Evolutionary conservation across 2,329 filamentous ascomycete species (phyloP), one percentile per base, ranked within the genome.

Genomic region (Aspergillus intermedius): DNA sequence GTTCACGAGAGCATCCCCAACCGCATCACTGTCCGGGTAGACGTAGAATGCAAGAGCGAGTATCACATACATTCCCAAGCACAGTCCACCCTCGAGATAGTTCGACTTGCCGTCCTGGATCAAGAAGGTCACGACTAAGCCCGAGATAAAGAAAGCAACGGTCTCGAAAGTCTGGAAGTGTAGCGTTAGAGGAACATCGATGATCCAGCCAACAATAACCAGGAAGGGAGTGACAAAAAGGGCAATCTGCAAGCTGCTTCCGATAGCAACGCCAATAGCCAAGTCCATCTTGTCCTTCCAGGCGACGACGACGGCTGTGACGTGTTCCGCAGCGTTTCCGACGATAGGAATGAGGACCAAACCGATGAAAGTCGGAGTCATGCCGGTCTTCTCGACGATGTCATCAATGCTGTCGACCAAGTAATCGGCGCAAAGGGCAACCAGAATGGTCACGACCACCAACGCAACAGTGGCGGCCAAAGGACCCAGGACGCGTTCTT

Each of bases 221-320:
- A 90, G 78, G 8, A 91, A 72, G 0, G 87, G 87, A 6, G 88
- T 88, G 45, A 91, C 77, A 65, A 91, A 89, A 22, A 91, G 77
- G 1, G 67, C 73, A 42, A 91, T 88, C 68, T 91, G 87, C 69
- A 91, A 91, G 58, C 83, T 87, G 9, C 83, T 87, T 22, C 87
- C 87, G 30, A 91, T 84, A 9, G 86, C 86, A 8, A 91, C 86
- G 62, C 86, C 87, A 54, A 91, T 90, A 2, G 87, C 83, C 7
- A 91, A 73, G 61, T 91, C 87, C 84, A 90, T 89, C 70, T 91
- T 91, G 69, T 90, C 87, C 75, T 90, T 89, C 58, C 84, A 78
- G 6, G 87, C 87, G 1, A 91, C 87, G 0, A 82, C 87, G 47
- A 91, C 86, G 5, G 87, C 87, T 0, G 87, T 90, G 19, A 87